Evolutionary conservation across 257 asterid genomes (phyloP), one percentile per base, ranked within the genome.

Genomic region (Capsicum rhomboideum): DNA sequence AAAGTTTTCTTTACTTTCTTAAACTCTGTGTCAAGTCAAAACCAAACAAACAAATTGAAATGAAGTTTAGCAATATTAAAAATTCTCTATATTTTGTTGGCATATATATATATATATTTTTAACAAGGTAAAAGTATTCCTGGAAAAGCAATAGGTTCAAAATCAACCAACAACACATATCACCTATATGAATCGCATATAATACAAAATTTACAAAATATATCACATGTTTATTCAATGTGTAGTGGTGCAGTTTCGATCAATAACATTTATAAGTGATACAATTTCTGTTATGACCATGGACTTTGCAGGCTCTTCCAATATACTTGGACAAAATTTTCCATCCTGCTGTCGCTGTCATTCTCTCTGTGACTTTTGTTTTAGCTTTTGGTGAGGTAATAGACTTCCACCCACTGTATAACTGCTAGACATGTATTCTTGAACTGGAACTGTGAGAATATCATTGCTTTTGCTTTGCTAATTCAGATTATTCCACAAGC

Each of bases 351-450:
- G 98, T 97, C 58, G 99, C 98, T 78, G 97, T 97, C 42, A 74
- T 97, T 83, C 93, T 97, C 86, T 97, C 99, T 23, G 99, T 97
- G 74, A 97, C 99, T n/a, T 95, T 97, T 74, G 97, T 97, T 88
- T 90, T 97, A 83, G 94, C 96, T 84, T 97, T 97, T 18, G 99
- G 99, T 89, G 98, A 97, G 99, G 98, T 97, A 91, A 75, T 13
- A 44, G 21, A 26, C 23, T 75, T 74, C 42, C 61, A 75, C 12
- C 42, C 42, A 26, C 42, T 75, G 16, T 49, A 21, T 75, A 23
- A 46, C 59, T 75, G 40, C 13, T 12, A 21, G 37, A 75, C 44
- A 49, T 23, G 16, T 14, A 26, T 86, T 86, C 34, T 50, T 56
- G 79, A 68, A 75, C 42, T 75, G 42, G 23, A 72, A 75, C 59